Evolutionary conservation across 352 stramenopile species (phyloP), one percentile per base, ranked within the genome.

Genomic region (Pythium monospermum): DNA sequence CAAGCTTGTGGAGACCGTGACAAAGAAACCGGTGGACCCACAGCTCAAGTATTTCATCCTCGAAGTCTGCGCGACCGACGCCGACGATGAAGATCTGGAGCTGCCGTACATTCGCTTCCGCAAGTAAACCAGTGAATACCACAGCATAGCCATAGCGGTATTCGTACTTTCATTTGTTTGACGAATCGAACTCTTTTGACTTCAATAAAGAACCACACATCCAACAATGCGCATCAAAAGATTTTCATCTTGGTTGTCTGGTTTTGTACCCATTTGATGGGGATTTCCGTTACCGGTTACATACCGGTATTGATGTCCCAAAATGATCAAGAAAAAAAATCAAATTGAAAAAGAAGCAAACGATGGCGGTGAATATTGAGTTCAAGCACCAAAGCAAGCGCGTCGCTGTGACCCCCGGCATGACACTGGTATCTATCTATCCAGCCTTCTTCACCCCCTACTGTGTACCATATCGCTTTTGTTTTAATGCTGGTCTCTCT

Each of bases 41-140:
- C 97, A 96, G 59, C 85, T 98, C 60, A 95, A 98, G 56, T 99
- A 98, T 57, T 73, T 99, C 38, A 96, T 96, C 47, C 78, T 99
- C 26, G 96, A 98, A 69, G 79, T 98, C 12, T 98, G 97, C 68
- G 90, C 89, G n/a, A 97, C 95, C 57, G 94, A 99, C 62, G 77
- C 87, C 27, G 94, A 98, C 5, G 94, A 91, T 47, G 94, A 98
- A 67, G 95, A 99, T 48, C 78, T 98, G 35, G 96, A 99, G 60
- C 64, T 99, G 26, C 96, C 96, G 1, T 98, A 98, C 71, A 73
- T 99, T 46, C 83, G 87, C 41, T 95, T 91, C 70, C 81, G 72
- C 49, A 59, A 68, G 53, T 68, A 35, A 54, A n/a, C n/a, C n/a
- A n/a, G n/a, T n/a, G n/a, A n/a, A n/a, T n/a, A n/a, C n/a, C n/a